Evolutionary conservation across 176 grass and related monocot genomes (phyloP).

Genomic region (Aegilops umbellulata): DNA sequence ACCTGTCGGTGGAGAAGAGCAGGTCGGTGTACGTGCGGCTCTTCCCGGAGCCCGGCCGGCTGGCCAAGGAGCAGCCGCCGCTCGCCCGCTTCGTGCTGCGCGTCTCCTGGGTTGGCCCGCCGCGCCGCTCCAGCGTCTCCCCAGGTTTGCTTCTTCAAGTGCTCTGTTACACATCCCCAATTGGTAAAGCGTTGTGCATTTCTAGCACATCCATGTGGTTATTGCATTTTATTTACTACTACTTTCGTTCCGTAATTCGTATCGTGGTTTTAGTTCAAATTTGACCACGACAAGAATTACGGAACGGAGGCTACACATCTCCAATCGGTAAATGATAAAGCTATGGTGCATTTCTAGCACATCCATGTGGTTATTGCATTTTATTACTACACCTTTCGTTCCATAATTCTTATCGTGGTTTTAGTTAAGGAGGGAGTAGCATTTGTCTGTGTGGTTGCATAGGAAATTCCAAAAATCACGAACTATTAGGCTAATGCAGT

Average conservation of each 20-base stretch:
- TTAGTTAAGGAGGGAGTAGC: too few relatives aligned
- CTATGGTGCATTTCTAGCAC: too few relatives aligned
- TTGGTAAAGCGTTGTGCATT: neutral
- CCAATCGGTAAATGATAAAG: too few relatives aligned
- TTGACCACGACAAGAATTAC: too few relatives aligned
- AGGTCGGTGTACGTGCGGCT: slow-evolving; percentile 63
- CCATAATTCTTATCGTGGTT: too few relatives aligned
- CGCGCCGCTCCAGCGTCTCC: slow-evolving; percentile 58
- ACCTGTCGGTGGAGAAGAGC: slow-evolving; percentile 79
- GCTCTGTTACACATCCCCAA: neutral
- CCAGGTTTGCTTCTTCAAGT: slow-evolving; percentile 43
- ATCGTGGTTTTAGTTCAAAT: too few relatives aligned
- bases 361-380: too few relatives aligned
- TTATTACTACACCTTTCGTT: too few relatives aligned
- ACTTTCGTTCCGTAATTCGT: too few relatives aligned
- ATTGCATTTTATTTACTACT: too few relatives aligned
- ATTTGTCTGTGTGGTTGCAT: neutral
- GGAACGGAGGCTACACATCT: too few relatives aligned
- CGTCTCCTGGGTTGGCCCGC: slow-evolving; percentile 55
- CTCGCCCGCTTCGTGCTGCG: slow-evolving; percentile 76
- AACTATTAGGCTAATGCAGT: neutral
- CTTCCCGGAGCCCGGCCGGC: slow-evolving; percentile 76
- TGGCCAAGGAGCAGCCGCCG: slow-evolving; percentile 84
- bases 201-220: too few relatives aligned
- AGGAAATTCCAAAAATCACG: neutral